Percentiles rank a stretch among this genome's conserved stretches.
Evolutionary conservation across 2,329 filamentous ascomycete species (phyloP).

Genomic region (Ceratocystis albifundus): DNA sequence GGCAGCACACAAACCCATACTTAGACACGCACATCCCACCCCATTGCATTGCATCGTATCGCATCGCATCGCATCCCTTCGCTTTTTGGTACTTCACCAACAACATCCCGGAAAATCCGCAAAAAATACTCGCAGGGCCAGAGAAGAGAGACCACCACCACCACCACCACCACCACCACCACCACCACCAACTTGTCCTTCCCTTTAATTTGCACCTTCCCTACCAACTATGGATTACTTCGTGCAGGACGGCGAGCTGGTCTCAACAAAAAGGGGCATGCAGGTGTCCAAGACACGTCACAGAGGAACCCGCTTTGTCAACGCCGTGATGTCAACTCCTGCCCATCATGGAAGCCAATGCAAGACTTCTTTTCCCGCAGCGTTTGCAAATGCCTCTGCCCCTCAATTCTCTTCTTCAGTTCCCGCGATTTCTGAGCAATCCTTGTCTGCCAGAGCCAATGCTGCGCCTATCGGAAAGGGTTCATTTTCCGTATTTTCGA

Average conservation of each 20-base stretch:
- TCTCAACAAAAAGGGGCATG: conserved; percentile 32
- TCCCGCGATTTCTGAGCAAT: background rate
- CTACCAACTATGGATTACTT: conserved; percentile 31
- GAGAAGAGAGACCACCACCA: too few relatives aligned
- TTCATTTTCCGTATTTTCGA: conserved; percentile 21
- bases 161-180: too few relatives aligned
- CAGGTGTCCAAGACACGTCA: conserved; percentile 34
- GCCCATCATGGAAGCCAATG: conserved; percentile 12
- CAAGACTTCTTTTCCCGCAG: background rate
- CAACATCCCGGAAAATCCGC: background rate
- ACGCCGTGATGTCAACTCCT: conserved; percentile 27
- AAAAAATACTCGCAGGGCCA: background rate
- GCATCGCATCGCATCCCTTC: background rate
- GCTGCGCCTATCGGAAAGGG: conserved; percentile 1
- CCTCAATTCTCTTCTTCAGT: background rate
- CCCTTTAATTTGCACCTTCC: background rate
- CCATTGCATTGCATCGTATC: background rate
- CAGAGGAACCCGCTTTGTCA: conserved; percentile 33
- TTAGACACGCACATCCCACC: too few relatives aligned
- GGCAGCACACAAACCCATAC: background rate
- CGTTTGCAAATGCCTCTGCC: background rate
- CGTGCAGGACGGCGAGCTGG: conserved; percentile 31
- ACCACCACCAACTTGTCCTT: background rate
- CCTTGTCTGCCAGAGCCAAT: background rate
- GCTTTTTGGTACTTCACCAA: background rate